Base-by-base conservation (phyloP, 129 eudicot species). In the Flaveria brownii region DNA sequence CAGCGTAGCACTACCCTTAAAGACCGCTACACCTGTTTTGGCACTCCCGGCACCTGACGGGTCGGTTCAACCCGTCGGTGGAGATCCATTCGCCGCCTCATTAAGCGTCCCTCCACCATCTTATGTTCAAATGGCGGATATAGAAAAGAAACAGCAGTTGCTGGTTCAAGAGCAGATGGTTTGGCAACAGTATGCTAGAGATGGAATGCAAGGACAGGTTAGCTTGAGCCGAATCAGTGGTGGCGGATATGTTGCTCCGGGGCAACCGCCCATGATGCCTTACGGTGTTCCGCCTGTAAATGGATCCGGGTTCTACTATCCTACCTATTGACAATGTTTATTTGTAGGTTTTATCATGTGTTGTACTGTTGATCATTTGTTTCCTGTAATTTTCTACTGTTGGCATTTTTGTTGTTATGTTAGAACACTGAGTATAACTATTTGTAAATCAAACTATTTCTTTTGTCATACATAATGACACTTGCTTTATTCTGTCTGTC, bases 21-120 rank as follows among this genome's bases (percentile, higher is more conserved):
- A 78, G 56, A 67, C 79, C 5, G 59, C 81, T 18, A 90, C 91
- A 5, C 92, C 92, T 3, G 92, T 87, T 52, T 76, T 93, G 59
- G 97, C 98, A 3, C 90, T 91, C 20, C 98, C 98, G 1, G 98
- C 91, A 14, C 97, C 97, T 0, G 97, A 88, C 64, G 97, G 98
- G 22, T 82, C 92, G 0, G 78, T 93, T 25, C 94, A 90, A 80
- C 67, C 92, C 1, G 89, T 91, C 6, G 96, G 91, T 1, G 85
- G 84, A 45, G 97, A 93, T 61, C 98, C 98, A 0, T 93, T 93
- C 79, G 93, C 96, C 0, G 98, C 98, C 1, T 93, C 98, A 11
- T 81, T 87, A 72, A 76, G 60, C 54, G 83, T 93, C 8, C 96
- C 97, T 3, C 97, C 98, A n/a, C 98, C 98, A 2, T 50, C 98